These are phyloP conservation scores for Linum trigynum DNA, from an alignment of 345 rosid species.

Conservation along the genomic window DNA sequence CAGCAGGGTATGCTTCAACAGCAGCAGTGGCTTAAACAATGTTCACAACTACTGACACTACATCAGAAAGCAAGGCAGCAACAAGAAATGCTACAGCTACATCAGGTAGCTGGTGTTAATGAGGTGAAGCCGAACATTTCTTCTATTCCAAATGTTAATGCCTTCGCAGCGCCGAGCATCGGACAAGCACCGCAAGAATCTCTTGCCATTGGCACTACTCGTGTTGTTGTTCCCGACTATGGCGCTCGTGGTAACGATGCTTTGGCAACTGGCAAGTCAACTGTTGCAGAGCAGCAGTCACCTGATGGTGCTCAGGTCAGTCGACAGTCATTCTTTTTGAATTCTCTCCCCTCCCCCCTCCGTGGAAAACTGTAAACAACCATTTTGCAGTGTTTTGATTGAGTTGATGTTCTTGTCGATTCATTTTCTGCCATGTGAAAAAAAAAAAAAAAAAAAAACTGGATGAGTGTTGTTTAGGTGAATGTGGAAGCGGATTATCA, in stretches of 20 bases:
- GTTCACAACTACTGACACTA: conserved; percentile 5
- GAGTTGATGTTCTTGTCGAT: too few relatives aligned
- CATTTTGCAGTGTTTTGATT: too few relatives aligned
- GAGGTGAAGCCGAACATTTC: conserved; percentile 65
- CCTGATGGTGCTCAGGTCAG: too few relatives aligned
- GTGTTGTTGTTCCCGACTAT: conserved; percentile 59
- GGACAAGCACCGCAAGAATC: conserved; percentile 62
- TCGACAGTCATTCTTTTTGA: too few relatives aligned
- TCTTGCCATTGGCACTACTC: conserved; percentile 92
- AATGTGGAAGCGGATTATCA: too few relatives aligned
- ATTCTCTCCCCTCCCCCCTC: too few relatives aligned
- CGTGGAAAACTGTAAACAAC: too few relatives aligned
- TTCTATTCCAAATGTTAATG: conserved; percentile 53
- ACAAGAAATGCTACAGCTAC: conserved; percentile 51
- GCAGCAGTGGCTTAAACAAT: conserved; percentile 17
- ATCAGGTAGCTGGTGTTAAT: conserved; percentile 62
- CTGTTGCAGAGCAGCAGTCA: conserved; percentile 42
- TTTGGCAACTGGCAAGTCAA: conserved; percentile 45
- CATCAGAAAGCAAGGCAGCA: conserved; percentile 68
- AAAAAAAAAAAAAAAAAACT: too few relatives aligned
- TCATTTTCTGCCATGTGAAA: too few relatives aligned
- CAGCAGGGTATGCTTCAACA: conserved; percentile 11
- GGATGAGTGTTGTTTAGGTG: too few relatives aligned
- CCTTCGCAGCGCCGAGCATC: conserved; percentile 23
- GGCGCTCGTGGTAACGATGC: conserved; percentile 44